phyloP scores from a whole-genome alignment of 805 yeast species.

The Candida tammaniensis region DNA sequence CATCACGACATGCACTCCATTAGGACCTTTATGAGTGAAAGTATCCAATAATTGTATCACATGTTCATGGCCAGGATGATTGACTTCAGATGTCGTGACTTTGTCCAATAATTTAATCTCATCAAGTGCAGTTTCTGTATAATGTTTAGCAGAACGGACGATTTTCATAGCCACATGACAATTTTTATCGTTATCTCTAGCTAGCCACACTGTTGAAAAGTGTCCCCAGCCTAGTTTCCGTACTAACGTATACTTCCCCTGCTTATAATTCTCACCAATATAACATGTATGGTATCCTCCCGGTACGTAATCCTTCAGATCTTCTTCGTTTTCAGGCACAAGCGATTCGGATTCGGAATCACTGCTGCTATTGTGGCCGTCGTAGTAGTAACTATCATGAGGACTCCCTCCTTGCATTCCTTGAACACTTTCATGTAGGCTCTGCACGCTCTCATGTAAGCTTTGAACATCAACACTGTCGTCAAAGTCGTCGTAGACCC shows the following conservation, averaged over 20 bases:
- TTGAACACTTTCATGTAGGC: too few relatives aligned
- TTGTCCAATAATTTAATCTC: constrained; percentile 79
- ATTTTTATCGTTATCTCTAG: constrained; percentile 52
- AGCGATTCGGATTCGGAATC: constrained; percentile 24
- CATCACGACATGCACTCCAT: constrained; percentile 94
- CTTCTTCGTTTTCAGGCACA: constrained; percentile 70
- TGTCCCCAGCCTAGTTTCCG: constrained; percentile 99
- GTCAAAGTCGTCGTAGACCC: constrained; percentile 10
- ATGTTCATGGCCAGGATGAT: constrained; percentile 79
- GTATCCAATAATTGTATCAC: constrained; percentile 80
- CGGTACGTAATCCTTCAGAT: constrained; percentile 74
- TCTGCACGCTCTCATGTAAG: too few relatives aligned
- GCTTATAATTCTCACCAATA: constrained; percentile 80
- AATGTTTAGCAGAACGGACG: constrained; percentile 86
- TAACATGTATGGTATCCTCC: constrained; percentile 97
- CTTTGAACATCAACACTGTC: constrained; percentile 24
- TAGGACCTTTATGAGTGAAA: constrained; percentile 83
- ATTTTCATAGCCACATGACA: constrained; percentile 91
- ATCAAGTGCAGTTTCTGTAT: constrained; percentile 91
- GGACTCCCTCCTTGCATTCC: too few relatives aligned
- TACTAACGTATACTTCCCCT: constrained; percentile 72
- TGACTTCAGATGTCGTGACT: constrained; percentile 57
- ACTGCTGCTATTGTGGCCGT: too few relatives aligned
- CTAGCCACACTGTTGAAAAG: constrained; percentile 94
- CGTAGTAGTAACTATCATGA: too few relatives aligned